Evolutionary conservation across 2,329 filamentous ascomycete genomes (phyloP).

Genomic region (Penicillium sp.): DNA sequence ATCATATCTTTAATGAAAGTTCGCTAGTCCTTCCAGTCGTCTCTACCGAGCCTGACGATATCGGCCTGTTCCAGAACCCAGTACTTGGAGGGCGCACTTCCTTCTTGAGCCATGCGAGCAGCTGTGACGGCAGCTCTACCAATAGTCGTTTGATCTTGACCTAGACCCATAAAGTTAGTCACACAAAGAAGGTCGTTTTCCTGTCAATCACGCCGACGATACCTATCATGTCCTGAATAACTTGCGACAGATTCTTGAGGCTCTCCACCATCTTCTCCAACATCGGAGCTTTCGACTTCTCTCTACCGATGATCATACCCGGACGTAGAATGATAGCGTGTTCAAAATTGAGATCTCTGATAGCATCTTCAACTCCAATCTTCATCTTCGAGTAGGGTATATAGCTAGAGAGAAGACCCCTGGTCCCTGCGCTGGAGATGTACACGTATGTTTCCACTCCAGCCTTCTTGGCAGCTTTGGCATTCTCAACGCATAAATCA

Average conservation of each 20-base stretch:
- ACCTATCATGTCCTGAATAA: slow-evolving; percentile 30
- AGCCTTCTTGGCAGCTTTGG: slow-evolving; percentile 34
- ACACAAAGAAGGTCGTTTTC: neutral
- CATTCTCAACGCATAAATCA: slow-evolving; percentile 36
- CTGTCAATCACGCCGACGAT: slow-evolving; percentile 2
- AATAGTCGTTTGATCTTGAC: slow-evolving; percentile 27
- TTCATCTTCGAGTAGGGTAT: slow-evolving; percentile 41
- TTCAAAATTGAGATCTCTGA: slow-evolving; percentile 36
- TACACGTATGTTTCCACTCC: slow-evolving; percentile 38
- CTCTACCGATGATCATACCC: slow-evolving; percentile 36
- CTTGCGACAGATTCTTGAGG: slow-evolving; percentile 23
- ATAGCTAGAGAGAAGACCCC: slow-evolving; percentile 26
- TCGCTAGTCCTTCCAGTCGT: slow-evolving; percentile 27
- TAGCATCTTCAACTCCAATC: slow-evolving; percentile 36
- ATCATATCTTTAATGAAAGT: no score
- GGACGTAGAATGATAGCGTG: slow-evolving; percentile 37
- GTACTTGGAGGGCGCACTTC: slow-evolving; percentile 29
- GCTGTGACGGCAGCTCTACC: slow-evolving; percentile 31
- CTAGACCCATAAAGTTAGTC: slow-evolving; percentile 14
- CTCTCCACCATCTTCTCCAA: slow-evolving; percentile 23
- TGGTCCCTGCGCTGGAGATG: slow-evolving; percentile 35
- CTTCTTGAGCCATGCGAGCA: slow-evolving; percentile 23
- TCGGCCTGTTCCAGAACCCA: slow-evolving; percentile 31
- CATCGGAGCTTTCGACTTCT: slow-evolving; percentile 21
- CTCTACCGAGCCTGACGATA: slow-evolving; percentile 29